Base-by-base conservation (phyloP, 2,329 filamentous ascomycete genomes). In the Colletotrichum simmondsii region DNA sequence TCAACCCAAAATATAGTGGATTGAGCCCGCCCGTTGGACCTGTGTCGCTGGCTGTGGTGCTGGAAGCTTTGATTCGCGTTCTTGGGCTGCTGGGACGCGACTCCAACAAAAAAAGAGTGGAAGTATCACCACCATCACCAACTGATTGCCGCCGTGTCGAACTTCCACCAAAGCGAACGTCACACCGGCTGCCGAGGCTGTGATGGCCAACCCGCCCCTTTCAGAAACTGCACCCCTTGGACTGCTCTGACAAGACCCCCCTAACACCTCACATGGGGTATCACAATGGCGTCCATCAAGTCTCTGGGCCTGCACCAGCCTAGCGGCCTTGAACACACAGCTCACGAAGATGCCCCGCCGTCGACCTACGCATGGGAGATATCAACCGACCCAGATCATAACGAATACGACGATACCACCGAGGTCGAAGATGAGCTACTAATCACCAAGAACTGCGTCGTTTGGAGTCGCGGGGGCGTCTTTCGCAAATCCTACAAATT, bases 241-340 rank as follows among this genome's bases (percentile, higher is more conserved):
- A 24, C 30, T 37, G 5, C 14, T 42, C 46, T 61, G 64, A 62
- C n/a, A 10, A 60, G 49, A 24, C 58, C 14, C 67, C 67, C 28
- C 24, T 64, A 12, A n/a, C n/a, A 19, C 42, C 61, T 56, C 71
- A 68, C 66, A 65, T 71, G 71, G 61, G 67, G 60, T 49, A 62
- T 68, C 37, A 28, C 60, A 73, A 99, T 99, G 97, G 96, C 96
- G 77, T 92, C 93, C 80, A 91, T 98, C 84, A 94, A 91, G 83
- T 98, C 96, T 76, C 90, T 98, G 79, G 97, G 97, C 82, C 88
- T 98, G 80, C 96, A 98, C 86, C 92, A 93, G 85, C 95, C 97
- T 73, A 91, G 93, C 74, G 95, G 93, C 75, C 88, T 98, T 75
- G 91, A 91, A 74, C 95, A 97, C 85, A 92, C 97, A 75, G 89